phyloP scores from a whole-genome alignment of 2,329 filamentous ascomycete genomes.

The Parafenestella ontariensis region DNA sequence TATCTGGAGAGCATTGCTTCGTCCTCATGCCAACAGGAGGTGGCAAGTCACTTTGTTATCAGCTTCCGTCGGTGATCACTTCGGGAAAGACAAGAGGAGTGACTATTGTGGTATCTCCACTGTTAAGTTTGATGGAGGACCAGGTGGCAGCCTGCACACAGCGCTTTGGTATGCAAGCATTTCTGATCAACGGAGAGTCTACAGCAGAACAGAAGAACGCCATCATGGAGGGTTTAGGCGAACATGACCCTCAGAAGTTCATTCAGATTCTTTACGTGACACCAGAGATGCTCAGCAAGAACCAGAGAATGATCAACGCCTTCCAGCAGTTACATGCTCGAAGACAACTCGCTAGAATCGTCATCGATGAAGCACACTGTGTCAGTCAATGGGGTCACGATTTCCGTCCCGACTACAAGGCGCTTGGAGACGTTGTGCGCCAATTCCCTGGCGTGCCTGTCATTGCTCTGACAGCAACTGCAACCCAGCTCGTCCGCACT shows the following conservation, averaged over 20 bases:
- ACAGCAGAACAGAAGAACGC: constrained; percentile 66
- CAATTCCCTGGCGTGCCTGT: constrained; percentile 82
- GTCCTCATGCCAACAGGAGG: constrained; percentile 98
- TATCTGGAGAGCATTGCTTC: constrained; percentile 87
- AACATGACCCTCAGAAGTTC: constrained; percentile 72
- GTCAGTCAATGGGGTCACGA: constrained; percentile 99
- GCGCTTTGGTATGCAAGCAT: constrained; percentile 77
- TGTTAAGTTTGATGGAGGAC: constrained; percentile 96
- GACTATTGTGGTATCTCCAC: constrained; percentile 91
- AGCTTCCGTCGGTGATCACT: constrained; percentile 84
- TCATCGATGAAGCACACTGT: constrained; percentile 99
- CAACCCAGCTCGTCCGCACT: constrained; percentile 88
- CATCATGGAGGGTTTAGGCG: constrained; percentile 70
- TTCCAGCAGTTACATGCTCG: constrained; percentile 73
- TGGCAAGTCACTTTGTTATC: constrained; percentile 96
- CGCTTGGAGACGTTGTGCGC: constrained; percentile 74
- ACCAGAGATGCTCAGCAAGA: constrained; percentile 95
- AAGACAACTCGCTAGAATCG: constrained; percentile 81
- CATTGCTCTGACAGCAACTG: constrained; percentile 95
- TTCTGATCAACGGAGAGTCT: constrained; percentile 81
- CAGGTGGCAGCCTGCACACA: constrained; percentile 80
- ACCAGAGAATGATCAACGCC: constrained; percentile 68
- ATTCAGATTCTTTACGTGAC: constrained; percentile 94
- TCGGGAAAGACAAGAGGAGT: constrained; percentile 84
- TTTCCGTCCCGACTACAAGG: constrained; percentile 95